Evolutionary conservation across 306 rosid genomes (phyloP).

Genomic region (Trifolium pratense): DNA sequence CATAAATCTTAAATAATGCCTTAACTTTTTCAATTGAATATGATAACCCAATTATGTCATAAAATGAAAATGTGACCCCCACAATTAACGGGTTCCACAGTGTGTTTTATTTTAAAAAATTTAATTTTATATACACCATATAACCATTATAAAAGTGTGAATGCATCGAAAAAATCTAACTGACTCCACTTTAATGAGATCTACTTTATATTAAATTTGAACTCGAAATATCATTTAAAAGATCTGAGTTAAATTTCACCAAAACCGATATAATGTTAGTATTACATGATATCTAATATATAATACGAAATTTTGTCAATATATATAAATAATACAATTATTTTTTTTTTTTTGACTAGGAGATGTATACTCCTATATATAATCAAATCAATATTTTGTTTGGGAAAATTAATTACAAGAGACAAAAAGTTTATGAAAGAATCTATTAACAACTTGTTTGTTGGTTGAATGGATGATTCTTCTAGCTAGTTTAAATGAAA

Average conservation of each 20-base stretch:
- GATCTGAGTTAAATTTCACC: too few relatives aligned
- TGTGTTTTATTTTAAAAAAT: too few relatives aligned
- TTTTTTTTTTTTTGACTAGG: too few relatives aligned
- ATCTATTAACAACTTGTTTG: constrained; percentile 5
- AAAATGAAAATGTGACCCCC: constrained; percentile 38
- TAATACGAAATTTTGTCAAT: not conserved
- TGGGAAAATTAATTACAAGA: not conserved
- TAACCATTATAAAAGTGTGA: too few relatives aligned
- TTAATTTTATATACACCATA: too few relatives aligned
- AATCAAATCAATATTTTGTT: constrained; percentile 17
- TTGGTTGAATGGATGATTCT: not conserved
- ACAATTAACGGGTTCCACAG: constrained; percentile 25
- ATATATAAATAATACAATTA: too few relatives aligned
- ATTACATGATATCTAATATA: not conserved
- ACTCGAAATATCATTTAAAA: too few relatives aligned
- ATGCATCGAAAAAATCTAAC: too few relatives aligned
- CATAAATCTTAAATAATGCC: not conserved
- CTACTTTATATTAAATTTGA: too few relatives aligned
- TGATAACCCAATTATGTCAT: constrained; percentile 26
- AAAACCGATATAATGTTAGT: too few relatives aligned
- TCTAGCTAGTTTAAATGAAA: not conserved
- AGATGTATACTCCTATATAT: not conserved
- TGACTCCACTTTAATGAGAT: too few relatives aligned
- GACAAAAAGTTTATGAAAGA: constrained; percentile 7
- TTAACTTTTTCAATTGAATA: constrained; percentile 4